Percentiles rank a stretch among this genome's conserved stretches.
phyloP scores from a whole-genome alignment of 148 eudicot genomes.

The Rhododendron vialii region DNA sequence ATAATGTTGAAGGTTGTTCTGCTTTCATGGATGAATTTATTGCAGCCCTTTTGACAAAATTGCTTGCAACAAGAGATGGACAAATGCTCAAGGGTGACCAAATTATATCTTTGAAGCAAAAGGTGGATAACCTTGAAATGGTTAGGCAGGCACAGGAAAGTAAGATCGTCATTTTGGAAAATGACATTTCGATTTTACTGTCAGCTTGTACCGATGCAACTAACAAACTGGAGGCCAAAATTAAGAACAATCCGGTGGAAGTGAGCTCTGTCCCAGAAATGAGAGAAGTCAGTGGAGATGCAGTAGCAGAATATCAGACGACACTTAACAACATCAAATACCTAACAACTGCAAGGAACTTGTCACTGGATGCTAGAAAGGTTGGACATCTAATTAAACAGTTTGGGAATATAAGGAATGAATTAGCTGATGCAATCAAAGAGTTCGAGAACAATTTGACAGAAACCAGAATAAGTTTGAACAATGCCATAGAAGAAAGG shows the following conservation, averaged over 20 bases:
- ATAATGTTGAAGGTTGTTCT: slow-evolving; percentile 44
- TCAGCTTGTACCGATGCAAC: slow-evolving; percentile 64
- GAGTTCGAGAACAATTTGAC: slow-evolving; percentile 49
- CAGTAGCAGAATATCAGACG: slow-evolving; percentile 14
- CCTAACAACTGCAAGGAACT: slow-evolving; percentile 28
- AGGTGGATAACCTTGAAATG: slow-evolving; percentile 43
- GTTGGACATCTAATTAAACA: slow-evolving; percentile 37
- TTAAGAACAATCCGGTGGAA: slow-evolving; percentile 22
- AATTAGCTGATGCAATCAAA: slow-evolving; percentile 27
- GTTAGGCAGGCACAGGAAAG: slow-evolving; percentile 38
- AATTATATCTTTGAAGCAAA: slow-evolving; percentile 33
- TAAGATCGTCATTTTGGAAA: slow-evolving; percentile 40
- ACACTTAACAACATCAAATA: slow-evolving; percentile 28
- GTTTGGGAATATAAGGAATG: slow-evolving; percentile 33
- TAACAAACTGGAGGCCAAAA: slow-evolving; percentile 34
- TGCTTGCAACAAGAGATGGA: slow-evolving; percentile 42
- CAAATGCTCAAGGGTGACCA: slow-evolving; percentile 27
- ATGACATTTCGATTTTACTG: slow-evolving; percentile 38
- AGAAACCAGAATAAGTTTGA: slow-evolving; percentile 34
- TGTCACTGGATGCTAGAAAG: slow-evolving; percentile 46
- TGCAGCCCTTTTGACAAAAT: slow-evolving; percentile 50
- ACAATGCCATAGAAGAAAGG: slow-evolving; percentile 49
- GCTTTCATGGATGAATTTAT: slow-evolving; percentile 53
- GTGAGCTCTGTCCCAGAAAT: slow-evolving; percentile 24
- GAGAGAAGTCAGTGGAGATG: slow-evolving; percentile 18